Conservation (phyloP, 805 yeast genomes). For the Diddensiella caesifluorescens region DNA sequence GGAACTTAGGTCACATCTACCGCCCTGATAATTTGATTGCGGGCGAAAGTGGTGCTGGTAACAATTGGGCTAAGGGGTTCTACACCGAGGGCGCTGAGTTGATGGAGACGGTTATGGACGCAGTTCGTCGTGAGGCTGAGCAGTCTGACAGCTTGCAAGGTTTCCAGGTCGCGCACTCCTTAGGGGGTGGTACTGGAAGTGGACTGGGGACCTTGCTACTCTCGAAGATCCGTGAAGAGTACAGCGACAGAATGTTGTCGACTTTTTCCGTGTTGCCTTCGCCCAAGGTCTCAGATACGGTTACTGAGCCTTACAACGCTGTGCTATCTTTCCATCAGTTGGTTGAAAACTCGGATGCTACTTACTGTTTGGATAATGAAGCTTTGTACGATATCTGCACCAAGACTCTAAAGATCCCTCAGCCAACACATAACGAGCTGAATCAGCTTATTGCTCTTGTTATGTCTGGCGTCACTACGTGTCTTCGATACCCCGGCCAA, state of each 20-base stretch:
- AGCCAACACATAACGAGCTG: conserved; percentile 75
- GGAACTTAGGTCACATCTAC: conserved; percentile 73
- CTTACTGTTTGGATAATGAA: conserved; percentile 93
- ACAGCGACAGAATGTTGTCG: conserved; percentile 95
- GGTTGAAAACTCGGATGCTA: conserved; percentile 87
- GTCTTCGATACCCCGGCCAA: conserved; percentile 93
- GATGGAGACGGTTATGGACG: conserved; percentile 87
- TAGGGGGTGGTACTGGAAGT: conserved; percentile 95
- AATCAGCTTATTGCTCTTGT: conserved; percentile 83
- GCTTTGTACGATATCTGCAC: conserved; percentile 88
- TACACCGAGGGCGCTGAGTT: conserved; percentile 96
- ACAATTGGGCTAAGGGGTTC: conserved; percentile 97
- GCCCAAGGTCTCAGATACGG: conserved; percentile 88
- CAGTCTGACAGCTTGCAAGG: conserved; percentile 92
- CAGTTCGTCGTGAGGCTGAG: conserved; percentile 90
- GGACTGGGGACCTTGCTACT: conserved; percentile 93
- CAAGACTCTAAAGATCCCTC: conserved; percentile 72
- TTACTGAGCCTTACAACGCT: conserved; percentile 93
- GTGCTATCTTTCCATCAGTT: conserved; percentile 88
- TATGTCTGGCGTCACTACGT: conserved; percentile 95
- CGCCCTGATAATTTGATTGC: conserved; percentile 89
- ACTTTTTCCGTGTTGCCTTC: conserved; percentile 95
- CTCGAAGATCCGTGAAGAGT: conserved; percentile 84
- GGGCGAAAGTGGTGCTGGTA: conserved; percentile 93
- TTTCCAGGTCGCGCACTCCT: conserved; percentile 80